These are phyloP conservation scores for Globisporangium recalcitrans DNA, from an alignment of 352 stramenopile genomes.

Conservation along the genomic window DNA sequence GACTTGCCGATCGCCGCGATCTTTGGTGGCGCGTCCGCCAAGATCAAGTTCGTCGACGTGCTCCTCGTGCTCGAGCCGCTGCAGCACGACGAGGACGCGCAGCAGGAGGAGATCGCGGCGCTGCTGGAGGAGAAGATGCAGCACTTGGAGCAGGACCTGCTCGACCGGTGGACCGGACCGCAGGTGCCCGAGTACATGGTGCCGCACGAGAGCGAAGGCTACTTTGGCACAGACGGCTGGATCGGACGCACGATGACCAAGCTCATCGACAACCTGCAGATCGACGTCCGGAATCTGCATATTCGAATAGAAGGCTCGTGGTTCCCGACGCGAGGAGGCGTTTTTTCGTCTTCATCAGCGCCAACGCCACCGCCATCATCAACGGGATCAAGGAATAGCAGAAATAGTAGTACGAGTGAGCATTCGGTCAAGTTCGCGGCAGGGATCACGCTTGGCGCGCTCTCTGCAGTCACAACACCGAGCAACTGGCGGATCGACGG, in stretches of 20 bases:
- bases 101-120: conserved; percentile 52
- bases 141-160: conserved; percentile 65
- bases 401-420: background rate
- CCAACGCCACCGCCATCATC: conserved; percentile 20
- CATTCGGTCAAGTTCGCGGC: conserved; percentile 62
- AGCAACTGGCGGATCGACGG: conserved; percentile 79
- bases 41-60: conserved; percentile 87
- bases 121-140: conserved; percentile 68
- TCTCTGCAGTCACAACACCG: conserved; percentile 83
- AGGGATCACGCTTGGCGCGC: conserved; percentile 70
- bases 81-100: conserved; percentile 60
- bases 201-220: conserved; percentile 74
- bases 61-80: conserved; percentile 73
- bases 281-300: conserved; percentile 85
- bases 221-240: conserved; percentile 87
- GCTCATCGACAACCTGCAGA: conserved; percentile 88
- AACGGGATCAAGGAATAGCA: conserved; percentile 11
- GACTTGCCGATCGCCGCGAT: conserved; percentile 84
- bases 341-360: conserved; percentile 5
- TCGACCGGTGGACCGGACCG: conserved; percentile 74
- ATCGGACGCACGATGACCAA: conserved; percentile 87
- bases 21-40: conserved; percentile 69
- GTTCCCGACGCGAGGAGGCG: conserved; percentile 31
- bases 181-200: conserved; percentile 60
- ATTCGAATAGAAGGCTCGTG: conserved; percentile 81